Base-by-base conservation (phyloP, 805 yeast species). In the Debaryomyces tyrocola region DNA sequence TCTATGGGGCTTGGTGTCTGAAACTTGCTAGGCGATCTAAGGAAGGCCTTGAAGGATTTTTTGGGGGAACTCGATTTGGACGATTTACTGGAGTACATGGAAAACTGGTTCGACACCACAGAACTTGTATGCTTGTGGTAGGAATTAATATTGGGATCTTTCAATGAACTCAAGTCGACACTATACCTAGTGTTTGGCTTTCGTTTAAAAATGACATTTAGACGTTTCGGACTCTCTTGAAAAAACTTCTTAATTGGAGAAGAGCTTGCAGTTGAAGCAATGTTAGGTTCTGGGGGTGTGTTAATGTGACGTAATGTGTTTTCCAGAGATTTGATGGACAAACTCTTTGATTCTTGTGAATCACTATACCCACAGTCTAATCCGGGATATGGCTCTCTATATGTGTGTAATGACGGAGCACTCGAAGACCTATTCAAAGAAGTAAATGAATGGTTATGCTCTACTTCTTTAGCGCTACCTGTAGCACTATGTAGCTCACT, bases 391-490 rank as follows among this genome's bases (percentile, higher is more conserved):
- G 10, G 11, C 14, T 66, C 56, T 36, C 75, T 58, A 50, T 59
- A 70, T 4, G 75, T 70, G 47, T 70, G 71, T 37, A 70, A 58
- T 4, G 76, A 69, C 8, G 77, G 77, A 3, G 75, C 77, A 53
- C 73, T 65, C 39, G 53, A 54, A 2, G 73, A 64, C 17, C 69
- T 41, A 46, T 52, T 56, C 63, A 59, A 60, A 10, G 54, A 47
- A 20, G 53, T 39, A 46, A 47, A 53, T 4, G 49, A 47, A 0
- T 52, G 44, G 20, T 36, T 11, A 20, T 43, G 40, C 20, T 29
- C 24, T 11, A 8, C 9, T 10, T 20, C 20, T 17, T 37, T 31
- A 40, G 28, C 15, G 21, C 43, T 20, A 10, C 41, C 41, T 12
- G 42, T 27, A 27, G 49, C 36, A 29, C 45, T 36, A 33, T 51